Base-by-base conservation (phyloP, 2,329 filamentous ascomycete species). In the Neonectria punicea region DNA sequence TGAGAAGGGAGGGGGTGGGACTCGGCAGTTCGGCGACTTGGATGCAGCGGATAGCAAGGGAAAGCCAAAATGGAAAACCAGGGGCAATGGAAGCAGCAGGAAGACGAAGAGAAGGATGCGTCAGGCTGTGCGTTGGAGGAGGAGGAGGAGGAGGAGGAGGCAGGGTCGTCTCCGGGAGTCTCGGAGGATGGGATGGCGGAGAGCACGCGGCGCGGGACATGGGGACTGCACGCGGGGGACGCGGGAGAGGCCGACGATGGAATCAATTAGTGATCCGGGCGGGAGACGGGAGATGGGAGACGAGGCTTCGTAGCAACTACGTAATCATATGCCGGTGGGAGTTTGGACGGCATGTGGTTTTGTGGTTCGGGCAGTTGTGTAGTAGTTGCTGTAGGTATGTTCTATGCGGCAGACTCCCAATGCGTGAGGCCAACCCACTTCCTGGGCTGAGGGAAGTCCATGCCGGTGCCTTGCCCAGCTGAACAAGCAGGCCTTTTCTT, bases 11-110 rank as follows among this genome's bases (percentile, higher is more conserved):
- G 43, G 14, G 25, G 32, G 58, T 30, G 46, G 43, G 32, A 50
- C 30, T 60, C 58, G 58, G 58, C 58, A 54, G 49, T 60, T 60
- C 58, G 58, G 58, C 58, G 58, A 60, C 20, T 39, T 8, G 14
- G 36, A 39, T 16, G 14, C 36, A n/a, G 36, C 36, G 14, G 18
- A 25, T 41, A 18, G 39, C 14, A 8, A 22, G 34, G 34, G 8
- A 41, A 25, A 10, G 13, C 16, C 20, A 54, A 25, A 6, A 25
- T 6, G 5, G 25, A 25, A 25, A 39, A 58, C 16, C 39, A 20
- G 47, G 49, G 49, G 20, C 28, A 30, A 47, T 47, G 58, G 50
- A 60, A 54, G 50, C 34, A 41, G 34, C 20, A 28, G 20, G 34
- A 53, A 53, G 20, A 18, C n/a, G 25, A 59, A 7, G 18, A 14